Evolutionary conservation across 176 grass and related monocot species (phyloP).

Genomic region (Miscanthus lutarioriparius): DNA sequence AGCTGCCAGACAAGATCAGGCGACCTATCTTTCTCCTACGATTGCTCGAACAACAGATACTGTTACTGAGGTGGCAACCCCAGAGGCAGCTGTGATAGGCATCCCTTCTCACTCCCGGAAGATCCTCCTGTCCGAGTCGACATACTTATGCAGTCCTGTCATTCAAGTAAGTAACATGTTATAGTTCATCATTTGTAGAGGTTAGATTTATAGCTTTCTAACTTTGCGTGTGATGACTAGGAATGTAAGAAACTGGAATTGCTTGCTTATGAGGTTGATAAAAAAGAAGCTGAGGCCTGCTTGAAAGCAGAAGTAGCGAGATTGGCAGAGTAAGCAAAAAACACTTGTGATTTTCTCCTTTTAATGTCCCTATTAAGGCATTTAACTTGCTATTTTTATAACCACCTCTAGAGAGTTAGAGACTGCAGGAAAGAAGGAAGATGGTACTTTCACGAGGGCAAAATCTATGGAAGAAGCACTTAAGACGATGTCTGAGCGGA

Average conservation of each 20-base stretch:
- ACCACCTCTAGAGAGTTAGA: not conserved
- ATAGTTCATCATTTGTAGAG: not conserved
- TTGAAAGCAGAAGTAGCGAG: not conserved
- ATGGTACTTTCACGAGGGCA: not conserved
- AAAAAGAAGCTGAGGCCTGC: not conserved
- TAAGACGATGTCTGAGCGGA: not conserved
- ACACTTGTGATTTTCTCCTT: not conserved
- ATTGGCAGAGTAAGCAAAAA: not conserved
- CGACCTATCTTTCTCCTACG: not conserved
- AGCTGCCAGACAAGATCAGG: not conserved
- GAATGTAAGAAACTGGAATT: not conserved
- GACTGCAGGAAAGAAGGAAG: not conserved
- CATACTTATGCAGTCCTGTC: not conserved
- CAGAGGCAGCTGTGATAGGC: not conserved
- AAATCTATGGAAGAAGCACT: not conserved
- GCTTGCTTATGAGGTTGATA: not conserved
- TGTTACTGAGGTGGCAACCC: not conserved
- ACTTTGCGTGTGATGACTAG: not conserved
- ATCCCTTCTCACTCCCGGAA: not conserved
- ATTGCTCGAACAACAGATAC: not conserved
- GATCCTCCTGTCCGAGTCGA: not conserved
- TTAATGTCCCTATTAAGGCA: not conserved
- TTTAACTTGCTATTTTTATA: not conserved
- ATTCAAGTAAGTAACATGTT: not conserved
- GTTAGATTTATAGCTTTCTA: not conserved